phyloP scores from a whole-genome alignment of 2,329 filamentous ascomycete genomes.

The Alternaria postmessia region DNA sequence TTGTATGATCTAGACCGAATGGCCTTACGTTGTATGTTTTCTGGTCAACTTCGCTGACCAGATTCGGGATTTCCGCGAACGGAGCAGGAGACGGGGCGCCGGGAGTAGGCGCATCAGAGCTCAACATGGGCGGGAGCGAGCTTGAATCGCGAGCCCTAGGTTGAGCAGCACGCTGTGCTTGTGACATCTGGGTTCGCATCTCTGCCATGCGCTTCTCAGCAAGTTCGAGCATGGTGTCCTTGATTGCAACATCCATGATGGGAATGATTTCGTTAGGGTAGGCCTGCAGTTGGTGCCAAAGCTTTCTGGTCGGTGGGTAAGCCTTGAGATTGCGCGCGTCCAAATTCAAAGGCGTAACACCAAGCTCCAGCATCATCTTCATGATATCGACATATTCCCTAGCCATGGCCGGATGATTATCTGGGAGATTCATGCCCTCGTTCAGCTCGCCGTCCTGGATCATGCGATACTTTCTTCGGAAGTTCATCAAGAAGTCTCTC shows the following conservation, averaged over 20 bases:
- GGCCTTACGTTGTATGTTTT: slow-evolving; percentile 86
- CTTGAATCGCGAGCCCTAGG: slow-evolving; percentile 62
- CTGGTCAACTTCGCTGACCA: slow-evolving; percentile 77
- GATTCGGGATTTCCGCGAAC: slow-evolving; percentile 68
- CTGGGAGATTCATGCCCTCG: slow-evolving; percentile 70
- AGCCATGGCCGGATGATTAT: slow-evolving; percentile 74
- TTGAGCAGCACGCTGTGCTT: slow-evolving; percentile 60
- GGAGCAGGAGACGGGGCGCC: slow-evolving; percentile 44
- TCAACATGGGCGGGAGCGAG: slow-evolving; percentile 79
- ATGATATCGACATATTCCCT: slow-evolving; percentile 86
- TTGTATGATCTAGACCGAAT: slow-evolving; percentile 84
- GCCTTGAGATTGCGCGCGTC: slow-evolving; percentile 89
- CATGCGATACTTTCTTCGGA: slow-evolving; percentile 91
- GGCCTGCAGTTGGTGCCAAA: slow-evolving; percentile 93
- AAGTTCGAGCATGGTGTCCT: slow-evolving; percentile 91
- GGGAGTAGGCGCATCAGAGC: slow-evolving; percentile 72
- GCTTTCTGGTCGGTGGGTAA: slow-evolving; percentile 89
- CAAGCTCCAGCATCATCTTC: slow-evolving; percentile 89
- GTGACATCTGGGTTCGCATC: slow-evolving; percentile 65
- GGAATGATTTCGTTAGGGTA: slow-evolving; percentile 97
- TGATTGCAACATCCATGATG: slow-evolving; percentile 92
- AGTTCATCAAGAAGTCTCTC: slow-evolving; percentile 92
- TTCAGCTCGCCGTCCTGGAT: slow-evolving; percentile 85
- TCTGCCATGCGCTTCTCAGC: slow-evolving; percentile 80
- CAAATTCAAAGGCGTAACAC: slow-evolving; percentile 83